Conservation (phyloP, 768 basidiomycete genomes). For the Solioccasus polychromus region DNA sequence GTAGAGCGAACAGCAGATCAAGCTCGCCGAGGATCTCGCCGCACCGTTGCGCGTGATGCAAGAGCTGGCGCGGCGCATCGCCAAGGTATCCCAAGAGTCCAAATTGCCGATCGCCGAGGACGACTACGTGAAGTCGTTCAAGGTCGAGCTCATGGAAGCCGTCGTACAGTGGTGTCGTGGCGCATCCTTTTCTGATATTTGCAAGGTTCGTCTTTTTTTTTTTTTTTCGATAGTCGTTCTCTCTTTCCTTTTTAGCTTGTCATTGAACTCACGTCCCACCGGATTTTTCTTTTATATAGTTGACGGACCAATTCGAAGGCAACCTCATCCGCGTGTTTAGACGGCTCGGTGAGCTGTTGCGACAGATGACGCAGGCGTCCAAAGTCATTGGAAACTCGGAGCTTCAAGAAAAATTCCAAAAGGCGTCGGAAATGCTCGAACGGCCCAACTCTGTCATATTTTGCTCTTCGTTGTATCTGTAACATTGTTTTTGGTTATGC, state of each 20-base stretch:
- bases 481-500: slow-evolving; percentile 4
- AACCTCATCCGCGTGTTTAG: slow-evolving; percentile 96
- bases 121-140: slow-evolving; percentile 95
- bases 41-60: slow-evolving; percentile 93
- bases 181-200: slow-evolving; percentile 92
- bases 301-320: slow-evolving; percentile 96
- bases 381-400: slow-evolving; percentile 97
- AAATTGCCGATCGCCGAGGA: slow-evolving; percentile 88
- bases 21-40: slow-evolving; percentile 90
- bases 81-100: slow-evolving; percentile 94
- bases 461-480: slow-evolving; percentile 82
- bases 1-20: slow-evolving; percentile 82
- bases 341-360: slow-evolving; percentile 86
- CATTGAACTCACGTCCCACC: not conserved
- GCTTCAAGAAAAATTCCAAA: slow-evolving; percentile 90
- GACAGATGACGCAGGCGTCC: slow-evolving; percentile 94
- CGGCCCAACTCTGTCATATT: slow-evolving; percentile 93
- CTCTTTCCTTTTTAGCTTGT: not conserved
- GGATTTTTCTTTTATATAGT: slow-evolving; percentile 43
- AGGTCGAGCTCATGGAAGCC: slow-evolving; percentile 97
- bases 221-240: too few species aligned
- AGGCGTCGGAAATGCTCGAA: slow-evolving; percentile 89
- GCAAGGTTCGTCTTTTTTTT: slow-evolving; percentile 59
- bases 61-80: slow-evolving; percentile 91
- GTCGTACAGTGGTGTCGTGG: slow-evolving; percentile 99